phyloP scores from a whole-genome alignment of 2,329 filamentous ascomycete species.

The Monilinia fructicola region DNA sequence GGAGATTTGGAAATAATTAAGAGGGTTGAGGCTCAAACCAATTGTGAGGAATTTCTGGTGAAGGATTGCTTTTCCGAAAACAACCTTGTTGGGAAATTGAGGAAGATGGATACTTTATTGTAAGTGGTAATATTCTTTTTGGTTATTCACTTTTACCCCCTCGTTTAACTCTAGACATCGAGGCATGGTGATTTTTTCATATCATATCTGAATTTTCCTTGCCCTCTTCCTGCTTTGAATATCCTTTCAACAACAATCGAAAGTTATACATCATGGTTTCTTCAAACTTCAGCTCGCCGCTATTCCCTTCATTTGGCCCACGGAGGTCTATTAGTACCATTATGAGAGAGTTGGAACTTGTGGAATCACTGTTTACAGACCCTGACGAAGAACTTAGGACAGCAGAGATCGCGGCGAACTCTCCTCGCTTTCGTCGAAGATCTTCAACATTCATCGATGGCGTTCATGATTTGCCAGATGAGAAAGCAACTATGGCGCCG shows the following conservation, averaged over 20 bases:
- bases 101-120: constrained; percentile 24
- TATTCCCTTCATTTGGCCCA: neutral
- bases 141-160: constrained; percentile 7
- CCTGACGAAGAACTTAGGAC: constrained; percentile 47
- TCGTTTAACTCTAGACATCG: neutral
- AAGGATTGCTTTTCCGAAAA: neutral
- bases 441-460: constrained; percentile 97
- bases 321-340: neutral
- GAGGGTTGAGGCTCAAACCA: neutral
- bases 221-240: neutral
- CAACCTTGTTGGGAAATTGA: neutral
- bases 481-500: constrained; percentile 70
- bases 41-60: neutral
- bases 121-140: constrained; percentile 5
- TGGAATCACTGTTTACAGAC: neutral
- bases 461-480: constrained; percentile 88
- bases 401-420: constrained; percentile 87
- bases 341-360: constrained; percentile 3
- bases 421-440: constrained; percentile 83
- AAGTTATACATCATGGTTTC: neutral
- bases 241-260: neutral
- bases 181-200: neutral
- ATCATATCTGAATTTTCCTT: neutral
- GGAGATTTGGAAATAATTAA: neutral
- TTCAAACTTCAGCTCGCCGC: neutral